phyloP scores from a whole-genome alignment of 2,329 filamentous ascomycete species.

The Blastomyces gilchristii region DNA sequence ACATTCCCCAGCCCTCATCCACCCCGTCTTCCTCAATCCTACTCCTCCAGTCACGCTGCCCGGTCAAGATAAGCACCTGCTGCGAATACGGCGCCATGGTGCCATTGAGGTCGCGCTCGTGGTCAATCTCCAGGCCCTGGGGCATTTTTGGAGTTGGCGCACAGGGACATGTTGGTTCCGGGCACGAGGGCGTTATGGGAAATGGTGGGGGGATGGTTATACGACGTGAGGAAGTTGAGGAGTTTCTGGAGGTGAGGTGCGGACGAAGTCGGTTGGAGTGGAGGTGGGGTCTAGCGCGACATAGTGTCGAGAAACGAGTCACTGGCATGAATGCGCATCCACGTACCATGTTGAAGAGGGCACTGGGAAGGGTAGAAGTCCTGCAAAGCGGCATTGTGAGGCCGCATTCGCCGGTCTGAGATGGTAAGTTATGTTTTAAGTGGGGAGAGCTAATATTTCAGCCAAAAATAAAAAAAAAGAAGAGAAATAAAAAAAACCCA shows the following conservation, averaged over 20 bases:
- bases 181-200: conserved; percentile 50
- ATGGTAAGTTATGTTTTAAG: neutral
- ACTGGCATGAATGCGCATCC: neutral
- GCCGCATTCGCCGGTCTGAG: neutral
- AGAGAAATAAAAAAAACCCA: too few relatives aligned
- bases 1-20: conserved; percentile 34
- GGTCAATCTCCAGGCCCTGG: conserved; percentile 63
- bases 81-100: conserved; percentile 69
- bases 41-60: conserved; percentile 68
- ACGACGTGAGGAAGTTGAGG: conserved; percentile 14
- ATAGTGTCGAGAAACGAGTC: neutral
- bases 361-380: neutral
- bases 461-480: too few relatives aligned
- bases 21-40: conserved; percentile 71
- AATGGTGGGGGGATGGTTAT: conserved; percentile 34
- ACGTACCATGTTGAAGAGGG: neutral
- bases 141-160: conserved; percentile 60
- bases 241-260: conserved; percentile 6
- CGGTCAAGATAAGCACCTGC: conserved; percentile 76
- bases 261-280: conserved; percentile 14
- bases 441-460: neutral
- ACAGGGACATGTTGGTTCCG: conserved; percentile 66
- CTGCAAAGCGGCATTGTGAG: neutral
- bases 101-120: conserved; percentile 57
- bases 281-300: neutral